Evolutionary conservation across 2,329 filamentous ascomycete species (phyloP), one percentile per base, ranked within the genome.

Genomic region (Aureobasidium sp.): DNA sequence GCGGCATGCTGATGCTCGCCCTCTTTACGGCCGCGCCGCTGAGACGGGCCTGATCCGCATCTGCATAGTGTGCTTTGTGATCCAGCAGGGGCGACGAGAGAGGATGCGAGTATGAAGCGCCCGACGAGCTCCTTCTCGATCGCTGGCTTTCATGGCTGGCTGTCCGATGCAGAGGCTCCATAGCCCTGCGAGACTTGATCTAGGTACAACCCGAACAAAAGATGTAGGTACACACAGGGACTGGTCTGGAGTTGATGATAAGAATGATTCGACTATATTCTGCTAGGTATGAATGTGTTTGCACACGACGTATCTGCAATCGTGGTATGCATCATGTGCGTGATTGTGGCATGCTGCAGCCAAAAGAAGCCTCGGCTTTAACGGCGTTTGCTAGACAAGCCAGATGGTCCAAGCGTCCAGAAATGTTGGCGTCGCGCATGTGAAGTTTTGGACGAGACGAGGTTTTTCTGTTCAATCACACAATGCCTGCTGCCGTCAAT

Each of bases 1-100:
- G 19, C n/a, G 85, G 84, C 81, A 88, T 86, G 66, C 83, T 87
- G 64, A 87, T 78, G 71, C 79, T 86, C 62, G 85, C 79, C 69
- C 81, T 79, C 62, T 85, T 83, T 65, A 82, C 79, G 71, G 82
- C 79, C 65, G 78, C 77, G 61, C 81, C 44, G 42, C 60, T 61
- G 39, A 48, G 35, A 17, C 42, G 79, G 64, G 81, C 82, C 33
- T 81, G 82, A 65, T 82, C 82, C 37, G 85, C 79, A 68, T 88
- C 84, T 62, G 80, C 81, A 71, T 83, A 79, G 61, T 80, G 78
- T 66, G 80, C 78, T 72, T 87, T 88, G 64, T 81, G 81, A 66
- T 73, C 74, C 12, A 53, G 22, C 69, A 52, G 19, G 68, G 62
- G 19, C 15, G 31, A 66, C 8, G 71, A 61, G 33, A 70, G 68